Conservation (phyloP, 257 asterid species). For the Nicotiana tabacum region DNA sequence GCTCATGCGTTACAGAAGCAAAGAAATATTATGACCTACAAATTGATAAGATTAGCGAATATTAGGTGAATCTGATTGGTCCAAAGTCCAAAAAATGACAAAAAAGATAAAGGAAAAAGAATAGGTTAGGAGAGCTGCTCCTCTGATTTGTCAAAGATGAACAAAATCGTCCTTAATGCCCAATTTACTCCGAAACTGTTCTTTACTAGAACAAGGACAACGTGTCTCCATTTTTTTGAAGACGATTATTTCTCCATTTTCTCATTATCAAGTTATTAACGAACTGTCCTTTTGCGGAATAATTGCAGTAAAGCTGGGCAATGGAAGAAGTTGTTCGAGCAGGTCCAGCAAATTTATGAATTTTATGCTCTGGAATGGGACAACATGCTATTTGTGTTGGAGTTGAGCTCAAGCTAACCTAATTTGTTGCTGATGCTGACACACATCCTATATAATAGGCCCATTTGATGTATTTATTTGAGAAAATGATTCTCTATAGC, state of each 20-base stretch:
- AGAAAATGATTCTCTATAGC: too few relatives aligned
- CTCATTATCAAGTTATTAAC: neutral
- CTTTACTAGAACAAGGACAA: too few relatives aligned
- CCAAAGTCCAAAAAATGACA: neutral
- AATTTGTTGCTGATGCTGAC: too few relatives aligned
- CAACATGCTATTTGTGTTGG: neutral
- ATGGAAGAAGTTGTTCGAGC: neutral
- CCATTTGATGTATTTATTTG: too few relatives aligned
- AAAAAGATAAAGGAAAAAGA: neutral
- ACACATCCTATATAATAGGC: too few relatives aligned
- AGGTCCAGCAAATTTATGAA: neutral
- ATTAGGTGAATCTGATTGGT: conserved; percentile 5
- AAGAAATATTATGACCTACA: neutral
- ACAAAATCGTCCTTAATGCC: neutral
- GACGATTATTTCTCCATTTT: neutral
- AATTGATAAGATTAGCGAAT: neutral
- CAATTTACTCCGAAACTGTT: neutral
- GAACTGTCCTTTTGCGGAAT: neutral
- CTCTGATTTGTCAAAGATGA: neutral
- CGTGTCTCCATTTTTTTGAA: too few relatives aligned
- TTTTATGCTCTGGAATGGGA: neutral
- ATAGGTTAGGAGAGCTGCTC: conserved; percentile 17
- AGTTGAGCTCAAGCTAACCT: too few relatives aligned
- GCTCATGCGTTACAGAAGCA: neutral
- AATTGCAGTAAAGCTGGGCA: neutral